Base-by-base conservation (phyloP, 768 basidiomycete species). In the Steccherinum ochraceum region DNA sequence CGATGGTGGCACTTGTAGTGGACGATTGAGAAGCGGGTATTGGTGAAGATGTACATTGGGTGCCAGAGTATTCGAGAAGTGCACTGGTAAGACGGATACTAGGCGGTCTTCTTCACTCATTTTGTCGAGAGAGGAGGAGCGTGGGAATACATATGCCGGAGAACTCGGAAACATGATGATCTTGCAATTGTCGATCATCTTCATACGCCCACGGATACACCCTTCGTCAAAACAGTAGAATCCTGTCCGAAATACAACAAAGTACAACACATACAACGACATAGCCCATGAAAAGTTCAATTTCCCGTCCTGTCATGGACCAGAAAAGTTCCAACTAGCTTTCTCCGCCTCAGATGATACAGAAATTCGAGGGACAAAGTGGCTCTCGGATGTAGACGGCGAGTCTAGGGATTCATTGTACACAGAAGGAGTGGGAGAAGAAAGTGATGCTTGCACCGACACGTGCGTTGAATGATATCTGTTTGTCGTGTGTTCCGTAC, bases 1-100 rank as follows among this genome's bases (percentile, higher is more conserved):
- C 2, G 87, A 85, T 24, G 90, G 89, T 4, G 90, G 89, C 3
- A 75, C 76, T 66, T 86, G 85, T 2, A 93, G 72, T 10, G 88
- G 82, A 23, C 87, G 77, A 7, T 75, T 81, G 2, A 89, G 71
- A 5, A 93, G 75, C 4, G 91, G 90, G 58, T 83, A 92, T 57
- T 93, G 90, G 58, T 91, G 88, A 3, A 92, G 66, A 30, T 91
- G 87, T 35, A 93, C 64, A 60, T 83, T 76, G 2, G 84, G 78
- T 26, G 69, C 63, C 19, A 86, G 76, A 13, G 68, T 65, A 62
- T 84, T 79, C 39, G 86, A 84, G 56, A 77, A 81, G 58, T 83
- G 84, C 48, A 93, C 77, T 30, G 90, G 90, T 47, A 93, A 72
- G 45, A 81, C 71, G 57, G 72, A 72, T 52, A 90, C 73, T 50